Base-by-base conservation (phyloP, 352 stramenopile species). In the Thalassiosira delicatula region DNA sequence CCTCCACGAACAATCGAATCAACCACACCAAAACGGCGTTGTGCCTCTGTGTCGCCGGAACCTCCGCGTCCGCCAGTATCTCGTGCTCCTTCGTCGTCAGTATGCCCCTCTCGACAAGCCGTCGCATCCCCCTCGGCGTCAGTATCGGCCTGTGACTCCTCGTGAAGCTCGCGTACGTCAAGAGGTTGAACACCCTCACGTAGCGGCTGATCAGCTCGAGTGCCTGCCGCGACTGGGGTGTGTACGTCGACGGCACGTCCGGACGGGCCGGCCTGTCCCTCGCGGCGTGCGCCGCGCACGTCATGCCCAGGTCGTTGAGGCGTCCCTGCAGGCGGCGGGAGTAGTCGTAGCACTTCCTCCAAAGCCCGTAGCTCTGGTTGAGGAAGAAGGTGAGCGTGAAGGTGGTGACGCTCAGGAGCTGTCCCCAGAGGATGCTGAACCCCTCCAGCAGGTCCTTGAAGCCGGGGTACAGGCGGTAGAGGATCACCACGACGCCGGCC, bases 341-440 rank as follows among this genome's bases (percentile, higher is more conserved):
- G 11, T 94, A 81, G 59, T 90, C 88, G 71, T 92, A 92, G 69
- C 90, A 94, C 67, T 94, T 93, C 67, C 88, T 77, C 91, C 91
- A 95, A 1, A 95, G 70, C n/a, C 83, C 84, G 70, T 95, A 95
- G 44, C 82, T 89, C 61, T 94, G 88, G 85, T 94, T 95, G 11
- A 94, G 76, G 79, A 95, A 95, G 77, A 95, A 95, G 1, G 91
- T 95, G 9, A 94, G 59, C 0, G 90, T 94, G 79, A 95, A 95
- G 7, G 90, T 94, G 3, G 90, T 94, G 0, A 95, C 88, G 53
- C 77, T 89, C 0, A 95, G 68, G 11, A 94, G 63, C 60, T 93
- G 88, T 65, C 84, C 88, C 90, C 90, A 94, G 2, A 94, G 69
- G 23, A 90, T 91, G 35, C 70, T 78, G 74, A 95, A 94, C 7